Evolutionary conservation across 805 yeast species (phyloP), one percentile per base, ranked within the genome.

Genomic region (Saccharomyces eubayanus): DNA sequence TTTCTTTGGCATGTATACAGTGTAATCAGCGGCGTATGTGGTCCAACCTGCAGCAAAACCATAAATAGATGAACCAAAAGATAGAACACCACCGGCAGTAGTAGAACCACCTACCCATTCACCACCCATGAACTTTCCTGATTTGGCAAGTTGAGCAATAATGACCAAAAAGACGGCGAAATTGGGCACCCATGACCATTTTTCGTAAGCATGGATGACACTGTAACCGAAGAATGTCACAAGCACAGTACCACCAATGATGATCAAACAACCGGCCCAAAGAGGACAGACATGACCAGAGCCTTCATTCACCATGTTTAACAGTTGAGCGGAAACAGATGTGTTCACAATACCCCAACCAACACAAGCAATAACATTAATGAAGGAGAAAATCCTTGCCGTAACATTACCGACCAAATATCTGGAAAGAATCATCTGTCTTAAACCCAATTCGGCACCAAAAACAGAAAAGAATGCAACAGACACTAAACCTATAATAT

Each of bases 21-120:
- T 88, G 74, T 90, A 91, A 73, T 90, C 97, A 51, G 96, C 81
- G 46, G 96, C 94, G 64, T 84, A 89, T n/a, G 96, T 84, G 54
- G 95, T 82, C 97, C 97, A 90, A 60, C 97, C 96, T 54, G 96
- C 82, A 49, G 96, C 95, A 65, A 85, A 90, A 57, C 97, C 97
- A 66, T 80, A 90, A 59, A 87, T 70, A 47, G 94, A 72, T 67
- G 89, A 84, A 67, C 96, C 96, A 61, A 86, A 89, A 20, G 92
- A 82, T 51, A 90, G 75, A 24, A 89, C 92, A 64, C 70, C 63
- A 58, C 89, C 96, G 40, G 94, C 95, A 54, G 85, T 85, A 24
- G 81, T 75, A 24, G 74, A 66, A 55, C 97, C 96, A 43, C 78
- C 66, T 14, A 58, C 45, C 61, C 71, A 68, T 24, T 69, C 70